Percentiles rank a stretch among this genome's conserved stretches.
Conservation (phyloP, 306 rosid genomes). For the Corylus heterophylla region DNA sequence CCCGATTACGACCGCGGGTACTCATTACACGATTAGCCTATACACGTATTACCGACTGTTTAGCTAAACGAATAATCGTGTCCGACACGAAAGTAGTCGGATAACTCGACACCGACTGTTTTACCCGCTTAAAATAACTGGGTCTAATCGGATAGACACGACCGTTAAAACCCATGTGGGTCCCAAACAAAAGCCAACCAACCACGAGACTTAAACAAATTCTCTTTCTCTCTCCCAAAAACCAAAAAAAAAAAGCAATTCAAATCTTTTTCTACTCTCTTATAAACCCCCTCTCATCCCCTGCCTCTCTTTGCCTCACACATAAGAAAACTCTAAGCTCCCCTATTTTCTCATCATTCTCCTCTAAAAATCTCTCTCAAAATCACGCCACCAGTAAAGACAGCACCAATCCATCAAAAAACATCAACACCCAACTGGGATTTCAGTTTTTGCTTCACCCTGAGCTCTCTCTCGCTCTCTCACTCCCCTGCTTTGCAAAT, state of each 20-base stretch:
- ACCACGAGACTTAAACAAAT: conserved; percentile 35
- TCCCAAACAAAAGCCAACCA: conserved; percentile 52
- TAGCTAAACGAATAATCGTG: too few species aligned
- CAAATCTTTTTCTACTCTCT: conserved; percentile 46
- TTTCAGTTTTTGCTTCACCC: background rate
- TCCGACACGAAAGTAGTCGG: too few species aligned
- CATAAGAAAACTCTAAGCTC: background rate
- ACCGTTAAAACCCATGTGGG: too few species aligned
- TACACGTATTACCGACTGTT: too few species aligned
- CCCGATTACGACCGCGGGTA: too few species aligned
- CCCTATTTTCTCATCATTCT: conserved; percentile 17
- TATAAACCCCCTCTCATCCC: conserved; percentile 46
- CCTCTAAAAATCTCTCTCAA: background rate
- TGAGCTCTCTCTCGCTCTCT: conserved; percentile 45
- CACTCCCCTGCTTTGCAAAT: conserved; percentile 2
- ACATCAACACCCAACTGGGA: conserved; percentile 8
- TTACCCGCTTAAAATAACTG: too few species aligned
- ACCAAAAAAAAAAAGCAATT: background rate
- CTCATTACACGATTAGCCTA: too few species aligned
- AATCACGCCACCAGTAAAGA: background rate
- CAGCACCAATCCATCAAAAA: background rate
- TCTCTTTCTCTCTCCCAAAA: background rate
- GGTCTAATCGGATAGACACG: too few species aligned
- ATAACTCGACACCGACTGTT: too few species aligned
- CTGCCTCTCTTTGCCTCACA: background rate